Conservation (phyloP, 306 rosid species). For the Citrullus colocynthis region DNA sequence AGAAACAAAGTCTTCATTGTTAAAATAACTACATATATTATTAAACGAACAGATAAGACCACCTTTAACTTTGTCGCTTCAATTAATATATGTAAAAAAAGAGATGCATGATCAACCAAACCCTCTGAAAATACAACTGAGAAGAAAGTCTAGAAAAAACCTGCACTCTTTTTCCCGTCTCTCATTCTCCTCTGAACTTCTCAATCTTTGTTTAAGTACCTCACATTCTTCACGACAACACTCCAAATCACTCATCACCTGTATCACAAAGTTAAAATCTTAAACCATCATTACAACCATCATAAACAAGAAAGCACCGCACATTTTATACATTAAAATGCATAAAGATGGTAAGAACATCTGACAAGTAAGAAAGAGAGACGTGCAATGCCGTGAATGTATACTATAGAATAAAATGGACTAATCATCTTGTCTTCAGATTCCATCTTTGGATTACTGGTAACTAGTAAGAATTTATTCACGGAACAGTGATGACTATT, state of each 20-base stretch:
- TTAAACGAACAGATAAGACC: neutral
- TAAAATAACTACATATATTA: neutral
- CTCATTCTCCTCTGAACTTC: conserved; percentile 21
- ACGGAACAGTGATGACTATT: neutral
- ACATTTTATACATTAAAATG: neutral
- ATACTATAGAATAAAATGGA: neutral
- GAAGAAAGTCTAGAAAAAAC: conserved; percentile 18
- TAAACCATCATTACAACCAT: conserved; percentile 3
- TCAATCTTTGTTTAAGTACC: conserved; percentile 26
- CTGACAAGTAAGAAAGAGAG: neutral
- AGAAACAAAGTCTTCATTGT: neutral
- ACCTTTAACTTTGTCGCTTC: neutral
- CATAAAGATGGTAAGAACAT: neutral
- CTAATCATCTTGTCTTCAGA: neutral
- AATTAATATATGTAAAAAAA: neutral
- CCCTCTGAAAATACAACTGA: neutral
- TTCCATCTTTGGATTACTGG: neutral
- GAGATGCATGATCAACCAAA: neutral
- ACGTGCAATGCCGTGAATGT: neutral
- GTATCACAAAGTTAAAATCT: conserved; percentile 2
- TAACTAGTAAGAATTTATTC: neutral
- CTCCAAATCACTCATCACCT: conserved; percentile 59
- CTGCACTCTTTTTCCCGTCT: conserved; percentile 32
- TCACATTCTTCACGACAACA: conserved; percentile 45
- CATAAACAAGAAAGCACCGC: conserved; percentile 4